Evolutionary conservation across 169 alveolate species (phyloP), one percentile per base, ranked within the genome.

Genomic region (Cyclospora cayetanensis): DNA sequence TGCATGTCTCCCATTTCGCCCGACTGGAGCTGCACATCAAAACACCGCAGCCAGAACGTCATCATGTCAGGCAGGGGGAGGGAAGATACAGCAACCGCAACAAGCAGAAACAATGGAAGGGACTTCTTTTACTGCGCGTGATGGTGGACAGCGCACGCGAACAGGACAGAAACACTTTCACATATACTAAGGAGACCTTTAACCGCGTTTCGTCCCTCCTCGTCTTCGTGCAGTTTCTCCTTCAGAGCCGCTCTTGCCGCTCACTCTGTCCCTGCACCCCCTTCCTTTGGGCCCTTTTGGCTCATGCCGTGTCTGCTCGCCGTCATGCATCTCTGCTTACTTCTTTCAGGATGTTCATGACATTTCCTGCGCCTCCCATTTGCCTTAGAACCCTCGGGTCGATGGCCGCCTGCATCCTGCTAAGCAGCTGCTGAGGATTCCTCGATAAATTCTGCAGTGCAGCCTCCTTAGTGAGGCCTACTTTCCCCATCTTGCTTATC

Each of bases 401-500:
- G 74, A 99, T 96, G 80, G 98, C 98, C 41, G 96, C 95, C 90
- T 97, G 97, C 98, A 99, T 97, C 93, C 97, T 97, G 93, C 96
- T 96, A 97, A 98, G 94, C 92, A 99, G 94, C 94, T 98, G 98
- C 80, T 96, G 86, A 39, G 99, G 99, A 94, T 98, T 99, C 95
- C 99, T 94, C 98, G 97, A 96, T 87, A 98, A 90, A 83, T 97
- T 90, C 39, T 96, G 96, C 94, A 98, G 80, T 65, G 96, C 95
- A 41, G 92, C 53, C 72, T 96, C 97, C 91, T 98, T 98, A 53
- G 97, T 98, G 66, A 98, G 96, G 29, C 98, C 98, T 83, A 98
- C 93, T 93, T 98, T 98, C 27, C 99, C 99, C 98, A 99, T 97
- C 95, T 98, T 97, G 41, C 97, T 98, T 55, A 99, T 99, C 99